Base-by-base conservation (phyloP, 148 eudicot species). In the Rhododendron griersonianum region DNA sequence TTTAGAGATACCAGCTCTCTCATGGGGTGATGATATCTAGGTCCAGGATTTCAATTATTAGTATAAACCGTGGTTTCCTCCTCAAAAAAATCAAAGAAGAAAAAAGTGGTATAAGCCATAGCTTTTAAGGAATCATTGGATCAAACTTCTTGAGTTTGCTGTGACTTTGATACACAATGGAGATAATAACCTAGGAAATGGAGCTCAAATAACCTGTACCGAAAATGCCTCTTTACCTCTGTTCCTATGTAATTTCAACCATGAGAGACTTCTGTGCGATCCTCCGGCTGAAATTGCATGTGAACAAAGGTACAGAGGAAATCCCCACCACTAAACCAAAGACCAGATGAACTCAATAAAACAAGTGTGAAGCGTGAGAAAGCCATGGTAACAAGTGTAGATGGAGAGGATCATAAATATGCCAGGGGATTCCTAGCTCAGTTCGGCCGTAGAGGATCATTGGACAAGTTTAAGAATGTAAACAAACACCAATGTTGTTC, bases 401-500 rank as follows among this genome's bases (percentile, higher is more conserved):
- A 11, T 28, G 16, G 67, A 53, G 44, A 19, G 69, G 35, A 50
- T 51, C 13, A 53, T n/a, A 81, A 35, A 18, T 35, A 25, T 50
- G 63, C 37, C 3, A 35, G 37, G 7, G 21, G 82, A 50, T 28
- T 16, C 30, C n/a, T 5, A 15, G 45, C 45, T 59, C 15, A 59
- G 19, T 35, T 19, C 1, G 21, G 79, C 16, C 5, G 14, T 59
- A 84, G 15, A 45, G 51, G 11, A 84, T 45, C 67, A 84, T 5
- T 73, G 37, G 35, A 23, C 23, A 37, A 74, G 21, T 51, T 75
- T 3, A 30, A 30, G 35, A 61, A 14, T 28, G 23, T 14, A 45
- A 53, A 13, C 21, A 4, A 35, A 61, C 50, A 84, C 18, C 67
- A 75, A 76, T 84, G 81, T 84, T 55, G 53, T 84, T 84, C 81